Evolutionary conservation across 2,329 filamentous ascomycete species (phyloP), one percentile per base, ranked within the genome.

Genomic region (Conoideocrella luteorostrata): DNA sequence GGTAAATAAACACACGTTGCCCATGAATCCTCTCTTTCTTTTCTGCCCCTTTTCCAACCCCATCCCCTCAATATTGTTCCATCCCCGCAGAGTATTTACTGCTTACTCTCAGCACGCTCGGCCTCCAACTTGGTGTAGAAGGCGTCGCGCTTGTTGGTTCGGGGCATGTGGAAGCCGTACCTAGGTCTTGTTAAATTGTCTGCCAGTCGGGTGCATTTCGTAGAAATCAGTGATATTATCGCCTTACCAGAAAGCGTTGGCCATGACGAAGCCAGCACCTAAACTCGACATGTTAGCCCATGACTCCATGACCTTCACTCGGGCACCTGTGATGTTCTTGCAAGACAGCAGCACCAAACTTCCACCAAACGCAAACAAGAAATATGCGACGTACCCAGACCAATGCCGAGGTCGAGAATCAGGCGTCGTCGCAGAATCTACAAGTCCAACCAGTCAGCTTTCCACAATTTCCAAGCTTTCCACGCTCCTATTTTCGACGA

Each of bases 151-250:
- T 68, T 70, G 58, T 71, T 62, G 57, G 74, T 78, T 63, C 77
- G 75, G 53, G 77, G 77, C 58, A 79, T 66, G 68, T 81, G 77
- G 69, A 61, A 81, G 62, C 77, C 77, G 70, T 80, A 77, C 77
- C 77, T 80, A 52, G 51, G 12, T 45, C n/a, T 5, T n/a, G 24
- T 43, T 23, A 46, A 34, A 33, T 41, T 26, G 34, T 28, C 24
- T 11, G 11, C n/a, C 17, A 28, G 44, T 52, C 37, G 53, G 45
- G 18, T n/a, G 41, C 15, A 11, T 6, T n/a, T n/a, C n/a, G n/a
- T n/a, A n/a, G n/a, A n/a, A 28, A 20, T 22, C 10, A 11, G 15
- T 12, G 13, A 22, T 12, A 9, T 38, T 30, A 13, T 44, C 40
- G 28, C 26, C 74, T 55, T 76, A 80, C 77, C 77, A 80, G 68